phyloP scores from a whole-genome alignment of 306 rosid species.

The Corylus avellana region DNA sequence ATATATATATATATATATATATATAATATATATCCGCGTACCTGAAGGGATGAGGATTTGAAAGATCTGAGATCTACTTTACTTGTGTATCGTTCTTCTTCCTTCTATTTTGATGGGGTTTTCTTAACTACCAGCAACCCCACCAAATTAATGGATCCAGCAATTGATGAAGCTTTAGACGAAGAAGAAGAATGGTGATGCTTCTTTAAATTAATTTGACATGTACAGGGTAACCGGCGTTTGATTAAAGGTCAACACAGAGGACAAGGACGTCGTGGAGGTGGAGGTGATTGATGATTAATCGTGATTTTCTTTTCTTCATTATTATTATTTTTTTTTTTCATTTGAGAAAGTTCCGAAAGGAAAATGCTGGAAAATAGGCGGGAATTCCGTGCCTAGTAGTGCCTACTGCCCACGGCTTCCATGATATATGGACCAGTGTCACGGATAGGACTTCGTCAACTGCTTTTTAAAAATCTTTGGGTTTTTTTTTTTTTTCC shows the following conservation, averaged over 20 bases:
- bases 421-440: too few relatives aligned
- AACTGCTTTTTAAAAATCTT: too few relatives aligned
- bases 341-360: too few relatives aligned
- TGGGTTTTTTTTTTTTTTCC: too few relatives aligned
- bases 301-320: neutral
- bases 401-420: too few relatives aligned
- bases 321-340: too few relatives aligned
- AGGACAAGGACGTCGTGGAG: too few relatives aligned
- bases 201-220: neutral
- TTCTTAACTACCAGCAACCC: constrained; percentile 26
- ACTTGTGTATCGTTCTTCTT: constrained; percentile 9
- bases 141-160: constrained; percentile 37
- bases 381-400: constrained; percentile 46
- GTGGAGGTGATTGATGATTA: neutral
- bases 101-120: constrained; percentile 28
- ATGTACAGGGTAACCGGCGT: neutral
- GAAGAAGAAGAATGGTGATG: neutral
- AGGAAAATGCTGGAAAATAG: neutral
- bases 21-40: neutral
- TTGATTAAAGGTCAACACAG: neutral
- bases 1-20: neutral
- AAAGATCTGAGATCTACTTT: constrained; percentile 21
- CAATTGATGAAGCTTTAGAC: too few relatives aligned
- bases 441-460: too few relatives aligned
- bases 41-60: neutral